phyloP scores from a whole-genome alignment of 1,284 basidiomycete genomes.

The Lentinula novae-zelandiae region DNA sequence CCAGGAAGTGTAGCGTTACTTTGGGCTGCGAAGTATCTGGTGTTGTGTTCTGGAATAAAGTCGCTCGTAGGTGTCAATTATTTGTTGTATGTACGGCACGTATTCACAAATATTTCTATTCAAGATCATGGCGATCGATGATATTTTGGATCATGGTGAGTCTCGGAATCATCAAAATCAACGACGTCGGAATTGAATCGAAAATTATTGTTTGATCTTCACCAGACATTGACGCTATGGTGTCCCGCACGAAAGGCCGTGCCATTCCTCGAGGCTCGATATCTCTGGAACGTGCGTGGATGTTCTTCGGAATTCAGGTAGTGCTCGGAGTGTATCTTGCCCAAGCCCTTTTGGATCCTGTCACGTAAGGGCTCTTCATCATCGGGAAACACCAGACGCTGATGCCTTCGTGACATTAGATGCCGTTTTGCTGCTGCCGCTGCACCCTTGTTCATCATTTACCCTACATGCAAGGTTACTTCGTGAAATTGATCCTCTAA shows the following conservation, averaged over 20 bases:
- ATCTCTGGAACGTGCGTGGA: slow-evolving; percentile 23
- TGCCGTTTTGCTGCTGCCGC: slow-evolving; percentile 23
- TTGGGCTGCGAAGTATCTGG: slow-evolving; percentile 22
- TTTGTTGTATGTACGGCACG: neutral
- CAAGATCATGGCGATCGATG: slow-evolving; percentile 32
- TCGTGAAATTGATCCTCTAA: no score
- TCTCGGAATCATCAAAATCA: neutral
- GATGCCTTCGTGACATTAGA: slow-evolving; percentile 13
- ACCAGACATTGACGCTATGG: slow-evolving; percentile 23
- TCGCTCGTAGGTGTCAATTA: slow-evolving; percentile 21
- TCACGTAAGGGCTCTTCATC: slow-evolving; percentile 18
- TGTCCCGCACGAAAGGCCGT: slow-evolving; percentile 26
- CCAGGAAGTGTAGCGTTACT: slow-evolving; percentile 14
- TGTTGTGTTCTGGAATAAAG: slow-evolving; percentile 29
- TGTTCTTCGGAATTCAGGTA: slow-evolving; percentile 26
- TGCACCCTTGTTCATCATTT: slow-evolving; percentile 28
- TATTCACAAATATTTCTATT: neutral
- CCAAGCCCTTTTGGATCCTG: slow-evolving; percentile 17
- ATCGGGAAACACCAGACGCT: neutral
- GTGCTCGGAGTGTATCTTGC: slow-evolving; percentile 23
- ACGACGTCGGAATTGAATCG: neutral
- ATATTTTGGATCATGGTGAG: slow-evolving; percentile 24
- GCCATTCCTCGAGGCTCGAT: slow-evolving; percentile 28
- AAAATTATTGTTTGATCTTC: neutral
- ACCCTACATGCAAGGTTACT: slow-evolving; percentile 29